Evolutionary conservation across 2,329 filamentous ascomycete species (phyloP).

Genomic region (Aspergillus intermedius): DNA sequence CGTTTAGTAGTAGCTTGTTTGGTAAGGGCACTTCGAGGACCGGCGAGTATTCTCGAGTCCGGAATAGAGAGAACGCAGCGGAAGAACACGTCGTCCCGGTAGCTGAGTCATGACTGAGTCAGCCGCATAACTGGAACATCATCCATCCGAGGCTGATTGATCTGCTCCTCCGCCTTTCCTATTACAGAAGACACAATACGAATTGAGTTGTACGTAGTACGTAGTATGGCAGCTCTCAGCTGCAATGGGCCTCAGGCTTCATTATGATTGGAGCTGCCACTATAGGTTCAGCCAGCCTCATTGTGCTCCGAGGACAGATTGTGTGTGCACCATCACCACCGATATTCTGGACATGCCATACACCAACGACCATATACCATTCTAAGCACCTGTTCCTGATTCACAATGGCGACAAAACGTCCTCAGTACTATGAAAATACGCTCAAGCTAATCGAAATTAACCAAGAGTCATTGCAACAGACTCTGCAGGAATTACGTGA

Average conservation of each 20-base stretch:
- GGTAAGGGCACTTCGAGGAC: conserved; percentile 33
- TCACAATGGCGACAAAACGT: neutral
- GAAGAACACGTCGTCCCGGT: conserved; percentile 29
- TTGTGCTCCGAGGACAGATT: neutral
- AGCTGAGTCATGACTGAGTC: conserved; percentile 12
- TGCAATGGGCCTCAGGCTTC: neutral
- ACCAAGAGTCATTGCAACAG: conserved; percentile 10
- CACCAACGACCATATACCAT: neutral
- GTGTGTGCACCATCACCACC: neutral
- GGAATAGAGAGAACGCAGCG: conserved; percentile 34
- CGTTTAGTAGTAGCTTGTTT: neutral
- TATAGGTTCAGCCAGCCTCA: neutral
- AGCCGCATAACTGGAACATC: neutral
- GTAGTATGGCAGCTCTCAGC: neutral
- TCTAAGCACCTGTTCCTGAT: neutral
- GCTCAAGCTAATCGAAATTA: conserved; percentile 16
- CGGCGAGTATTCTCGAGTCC: conserved; percentile 40
- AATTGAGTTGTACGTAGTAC: neutral
- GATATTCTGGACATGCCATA: neutral
- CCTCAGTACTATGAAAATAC: conserved; percentile 24
- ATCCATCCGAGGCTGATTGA: neutral
- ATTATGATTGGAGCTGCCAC: neutral
- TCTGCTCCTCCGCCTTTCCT: neutral
- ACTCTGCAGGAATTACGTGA: conserved; percentile 22
- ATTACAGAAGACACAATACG: neutral